A percentile compares a stretch with the other conserved stretches of the same genome.
These are phyloP conservation scores for Coemansia sp. DNA, from an alignment of 371 early-diverging fungal species.

Conservation along the genomic window DNA sequence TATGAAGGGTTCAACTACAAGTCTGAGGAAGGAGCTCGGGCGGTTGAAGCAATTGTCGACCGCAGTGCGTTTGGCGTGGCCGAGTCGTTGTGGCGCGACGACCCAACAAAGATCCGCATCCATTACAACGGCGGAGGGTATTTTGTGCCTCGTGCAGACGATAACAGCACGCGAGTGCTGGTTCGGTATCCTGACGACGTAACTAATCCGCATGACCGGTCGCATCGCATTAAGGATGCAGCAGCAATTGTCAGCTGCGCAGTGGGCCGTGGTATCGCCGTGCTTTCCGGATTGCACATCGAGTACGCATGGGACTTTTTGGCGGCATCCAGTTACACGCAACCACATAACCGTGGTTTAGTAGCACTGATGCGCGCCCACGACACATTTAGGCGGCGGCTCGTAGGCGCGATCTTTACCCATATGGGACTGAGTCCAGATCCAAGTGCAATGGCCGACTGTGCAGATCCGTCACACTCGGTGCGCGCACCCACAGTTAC, in stretches of 20 bases:
- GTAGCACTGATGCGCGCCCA: conserved; percentile 51
- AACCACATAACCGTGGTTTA: conserved; percentile 44
- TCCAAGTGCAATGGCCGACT: conserved; percentile 31
- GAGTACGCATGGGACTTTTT: conserved; percentile 65
- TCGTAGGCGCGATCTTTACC: conserved; percentile 55
- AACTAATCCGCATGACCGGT: conserved; percentile 55
- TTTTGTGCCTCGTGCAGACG: conserved; percentile 60
- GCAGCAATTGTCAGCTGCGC: conserved; percentile 54
- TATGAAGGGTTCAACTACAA: conserved; percentile 80
- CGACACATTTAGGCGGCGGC: conserved; percentile 54
- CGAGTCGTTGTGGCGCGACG: conserved; percentile 18
- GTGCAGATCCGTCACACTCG: conserved; percentile 26
- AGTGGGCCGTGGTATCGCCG: conserved; percentile 64
- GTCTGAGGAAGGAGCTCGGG: conserved; percentile 72
- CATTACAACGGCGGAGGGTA: conserved; percentile 84
- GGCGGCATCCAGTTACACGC: conserved; percentile 44
- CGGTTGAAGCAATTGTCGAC: conserved; percentile 54
- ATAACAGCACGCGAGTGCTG: conserved; percentile 55
- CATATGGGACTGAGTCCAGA: conserved; percentile 54
- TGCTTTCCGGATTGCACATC: conserved; percentile 70
- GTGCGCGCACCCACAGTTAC: conserved; percentile 53
- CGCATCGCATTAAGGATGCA: conserved; percentile 46
- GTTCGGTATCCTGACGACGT: conserved; percentile 60
- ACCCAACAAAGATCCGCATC: conserved; percentile 41
- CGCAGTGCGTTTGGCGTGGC: conserved; percentile 29